Evolutionary conservation across 768 basidiomycete species (phyloP).

Genomic region (Lyophyllum semitale): DNA sequence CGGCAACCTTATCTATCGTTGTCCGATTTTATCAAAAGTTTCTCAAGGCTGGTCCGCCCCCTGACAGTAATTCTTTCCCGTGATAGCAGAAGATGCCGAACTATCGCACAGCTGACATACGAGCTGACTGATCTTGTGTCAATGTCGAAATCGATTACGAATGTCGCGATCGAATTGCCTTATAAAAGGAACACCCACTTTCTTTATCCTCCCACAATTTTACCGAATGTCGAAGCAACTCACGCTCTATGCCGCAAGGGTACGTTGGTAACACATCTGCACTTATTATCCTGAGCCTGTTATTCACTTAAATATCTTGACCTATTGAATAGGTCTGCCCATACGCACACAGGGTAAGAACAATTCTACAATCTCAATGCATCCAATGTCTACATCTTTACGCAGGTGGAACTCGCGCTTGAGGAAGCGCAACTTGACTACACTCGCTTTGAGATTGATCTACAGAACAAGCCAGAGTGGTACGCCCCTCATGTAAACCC

Average conservation of each 20-base stretch:
- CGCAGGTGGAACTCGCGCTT: slow-evolving; percentile 61
- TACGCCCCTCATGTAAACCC: slow-evolving; percentile 67
- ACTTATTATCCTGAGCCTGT: neutral
- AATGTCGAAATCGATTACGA: no score
- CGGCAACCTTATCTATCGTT: no score
- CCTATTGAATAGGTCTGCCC: slow-evolving; percentile 54
- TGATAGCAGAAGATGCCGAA: no score
- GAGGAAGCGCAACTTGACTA: slow-evolving; percentile 52
- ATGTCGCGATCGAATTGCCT: no score
- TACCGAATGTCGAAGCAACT: slow-evolving; percentile 9
- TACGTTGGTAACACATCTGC: neutral
- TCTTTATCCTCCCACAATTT: no score
- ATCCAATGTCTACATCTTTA: neutral
- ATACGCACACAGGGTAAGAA: slow-evolving; percentile 55
- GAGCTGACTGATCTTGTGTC: no score
- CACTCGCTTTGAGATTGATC: slow-evolving; percentile 57
- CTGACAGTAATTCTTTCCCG: no score
- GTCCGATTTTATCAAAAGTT: no score
- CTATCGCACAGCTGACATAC: no score
- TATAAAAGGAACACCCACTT: no score
- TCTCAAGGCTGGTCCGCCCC: no score
- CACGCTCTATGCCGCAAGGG: slow-evolving; percentile 14
- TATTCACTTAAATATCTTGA: neutral
- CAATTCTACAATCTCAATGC: neutral
- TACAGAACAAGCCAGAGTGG: slow-evolving; percentile 70